Conservation (phyloP, 306 rosid species). For the Astragalus glycyphyllos region DNA sequence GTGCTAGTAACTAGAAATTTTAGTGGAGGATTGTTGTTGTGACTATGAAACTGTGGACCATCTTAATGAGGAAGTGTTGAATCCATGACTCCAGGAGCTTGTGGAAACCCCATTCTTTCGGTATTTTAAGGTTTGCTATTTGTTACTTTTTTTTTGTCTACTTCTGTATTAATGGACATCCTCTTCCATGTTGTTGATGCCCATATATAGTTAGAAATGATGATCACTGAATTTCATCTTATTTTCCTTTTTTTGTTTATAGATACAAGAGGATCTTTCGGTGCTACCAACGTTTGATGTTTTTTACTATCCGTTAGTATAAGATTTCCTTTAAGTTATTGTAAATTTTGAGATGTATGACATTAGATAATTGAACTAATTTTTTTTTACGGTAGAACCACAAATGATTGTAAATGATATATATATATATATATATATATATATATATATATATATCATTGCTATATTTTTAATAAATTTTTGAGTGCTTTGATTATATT, state of each 20-base stretch:
- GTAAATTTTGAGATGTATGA: too few relatives aligned
- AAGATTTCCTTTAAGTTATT: too few relatives aligned
- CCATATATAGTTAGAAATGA: constrained; percentile 9
- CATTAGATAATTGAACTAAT: too few relatives aligned
- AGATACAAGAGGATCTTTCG: too few relatives aligned
- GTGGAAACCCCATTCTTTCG: constrained; percentile 68
- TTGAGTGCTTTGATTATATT: too few relatives aligned
- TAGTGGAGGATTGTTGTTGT: constrained; percentile 76
- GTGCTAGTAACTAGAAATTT: constrained; percentile 7
- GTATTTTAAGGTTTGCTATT: constrained; percentile 65
- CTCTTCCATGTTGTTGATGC: constrained; percentile 28
- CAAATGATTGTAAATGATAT: too few relatives aligned
- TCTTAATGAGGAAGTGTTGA: constrained; percentile 58
- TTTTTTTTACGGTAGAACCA: too few relatives aligned
- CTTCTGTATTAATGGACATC: constrained; percentile 9
- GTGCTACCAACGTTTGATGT: too few relatives aligned
- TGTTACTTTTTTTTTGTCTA: neutral
- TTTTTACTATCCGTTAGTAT: too few relatives aligned
- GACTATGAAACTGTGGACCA: constrained; percentile 69
- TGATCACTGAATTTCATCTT: constrained; percentile 1
- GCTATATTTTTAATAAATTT: too few relatives aligned
- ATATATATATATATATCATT: too few relatives aligned
- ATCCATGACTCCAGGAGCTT: constrained; percentile 65
- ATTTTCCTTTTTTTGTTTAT: constrained; percentile 17
- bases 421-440: too few relatives aligned